phyloP scores from a whole-genome alignment of 2,329 filamentous ascomycete genomes.

The Venturia oleaginea region DNA sequence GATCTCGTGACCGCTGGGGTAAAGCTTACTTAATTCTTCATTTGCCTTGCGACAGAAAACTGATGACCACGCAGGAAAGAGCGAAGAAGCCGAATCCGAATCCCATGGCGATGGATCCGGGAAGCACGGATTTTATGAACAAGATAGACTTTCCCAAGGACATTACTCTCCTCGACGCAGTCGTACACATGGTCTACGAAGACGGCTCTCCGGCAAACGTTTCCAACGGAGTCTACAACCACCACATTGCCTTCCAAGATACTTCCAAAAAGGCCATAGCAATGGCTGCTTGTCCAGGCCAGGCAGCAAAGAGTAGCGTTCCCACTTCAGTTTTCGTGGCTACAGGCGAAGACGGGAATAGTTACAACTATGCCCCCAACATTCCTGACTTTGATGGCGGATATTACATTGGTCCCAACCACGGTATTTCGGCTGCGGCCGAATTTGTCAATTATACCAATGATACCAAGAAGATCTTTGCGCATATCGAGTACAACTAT shows the following conservation, averaged over 20 bases:
- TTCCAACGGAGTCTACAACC: not conserved
- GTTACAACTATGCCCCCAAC: not conserved
- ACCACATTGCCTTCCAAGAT: constrained; percentile 6
- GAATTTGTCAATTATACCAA: constrained; percentile 8
- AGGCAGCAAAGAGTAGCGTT: not conserved
- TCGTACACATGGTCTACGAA: not conserved
- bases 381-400: constrained; percentile 1
- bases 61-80: not conserved
- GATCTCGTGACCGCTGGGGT: not conserved
- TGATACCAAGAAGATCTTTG: constrained; percentile 4
- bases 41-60: not conserved
- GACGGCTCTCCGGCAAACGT: not conserved
- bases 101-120: constrained; percentile 2
- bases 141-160: not conserved
- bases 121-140: not conserved
- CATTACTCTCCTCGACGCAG: not conserved
- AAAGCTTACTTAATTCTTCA: too few relatives aligned
- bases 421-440: not conserved
- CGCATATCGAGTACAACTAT: not conserved
- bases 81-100: not conserved
- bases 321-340: not conserved
- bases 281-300: not conserved
- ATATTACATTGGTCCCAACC: constrained; percentile 4
- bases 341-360: not conserved
- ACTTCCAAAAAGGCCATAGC: not conserved